Evolutionary conservation across 495 filamentous ascomycete species (phyloP), one percentile per base, ranked within the genome.

Genomic region (Penicillium pulvis): DNA sequence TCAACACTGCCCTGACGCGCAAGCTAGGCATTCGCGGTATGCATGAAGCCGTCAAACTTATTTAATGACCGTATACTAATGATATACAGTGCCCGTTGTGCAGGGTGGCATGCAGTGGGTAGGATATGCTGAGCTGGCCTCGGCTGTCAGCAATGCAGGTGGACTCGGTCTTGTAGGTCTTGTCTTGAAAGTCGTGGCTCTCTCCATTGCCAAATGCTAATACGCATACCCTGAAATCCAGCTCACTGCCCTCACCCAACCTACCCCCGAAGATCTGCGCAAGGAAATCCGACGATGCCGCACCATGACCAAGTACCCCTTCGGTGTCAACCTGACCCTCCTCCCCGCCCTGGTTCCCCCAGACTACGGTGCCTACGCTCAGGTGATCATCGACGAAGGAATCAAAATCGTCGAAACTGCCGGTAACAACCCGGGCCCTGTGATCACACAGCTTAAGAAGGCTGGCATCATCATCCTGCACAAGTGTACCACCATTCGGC

Each of bases 61-160:
- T 23, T 33, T 17, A 43, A 23, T 39, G 9, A 6, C 10, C 20
- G 33, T 63, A 41, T 6, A 50, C 52, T 55, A 16, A 55, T 19
- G 36, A 33, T n/a, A 14, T 45, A 59, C 63, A 94, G 92, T 97
- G 62, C 94, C 94, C 57, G 81, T 98, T n/a, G 91, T 98, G 46
- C 94, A 98, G 81, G 94, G 94, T 71, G 94, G 94, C 55, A 97
- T 96, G 92, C 92, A 96, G 84, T 90, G 87, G 87, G 85, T 80
- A 48, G 90, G 90, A 67, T 92, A 92, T 71, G 93, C 93, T 47
- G 93, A 97, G 75, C 83, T 98, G 68, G 93, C 92, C 56, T 84
- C 89, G 62, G 94, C 94, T 45, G 94, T 98, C 60, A 93, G 87
- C 75, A 98, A 97, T 70, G 94, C 94, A 12, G 94, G 94, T 53